Conservation (phyloP, 129 eudicot genomes). For the Tagetes erecta region DNA sequence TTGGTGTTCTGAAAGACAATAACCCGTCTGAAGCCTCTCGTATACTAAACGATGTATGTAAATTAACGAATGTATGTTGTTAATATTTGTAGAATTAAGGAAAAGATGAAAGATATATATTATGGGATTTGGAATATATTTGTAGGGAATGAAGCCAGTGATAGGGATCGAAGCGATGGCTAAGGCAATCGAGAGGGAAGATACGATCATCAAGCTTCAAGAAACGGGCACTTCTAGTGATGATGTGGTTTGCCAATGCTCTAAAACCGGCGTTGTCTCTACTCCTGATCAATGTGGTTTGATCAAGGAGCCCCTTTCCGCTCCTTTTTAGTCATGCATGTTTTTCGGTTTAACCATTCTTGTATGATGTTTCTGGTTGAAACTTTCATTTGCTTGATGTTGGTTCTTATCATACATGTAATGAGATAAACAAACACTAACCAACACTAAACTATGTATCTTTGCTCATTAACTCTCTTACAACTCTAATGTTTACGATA, state of each 20-base stretch:
- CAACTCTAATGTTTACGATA: too few species aligned
- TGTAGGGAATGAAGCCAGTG: conserved; percentile 47
- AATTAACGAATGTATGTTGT: neutral
- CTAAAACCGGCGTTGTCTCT: conserved; percentile 21
- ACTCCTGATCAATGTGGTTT: conserved; percentile 46
- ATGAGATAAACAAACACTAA: neutral
- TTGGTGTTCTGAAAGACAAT: conserved; percentile 53
- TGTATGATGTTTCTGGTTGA: neutral
- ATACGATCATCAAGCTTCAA: conserved; percentile 23
- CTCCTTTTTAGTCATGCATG: conserved; percentile 44
- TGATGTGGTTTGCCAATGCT: conserved; percentile 47
- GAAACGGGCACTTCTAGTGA: conserved; percentile 1
- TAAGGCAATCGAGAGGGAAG: conserved; percentile 30
- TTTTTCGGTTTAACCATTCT: neutral
- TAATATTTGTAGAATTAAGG: neutral
- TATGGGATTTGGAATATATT: neutral
- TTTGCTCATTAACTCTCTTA: neutral
- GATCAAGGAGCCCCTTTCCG: conserved; percentile 58
- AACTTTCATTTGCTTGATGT: neutral
- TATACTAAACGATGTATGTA: conserved; percentile 44
- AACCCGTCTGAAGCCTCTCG: conserved; percentile 51
- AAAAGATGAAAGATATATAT: neutral
- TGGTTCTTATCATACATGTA: neutral
- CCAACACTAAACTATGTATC: neutral
- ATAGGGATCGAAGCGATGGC: conserved; percentile 27